These are phyloP conservation scores for Clohesyomyces aquaticus DNA, from an alignment of 495 filamentous ascomycete species.

Conservation along the genomic window DNA sequence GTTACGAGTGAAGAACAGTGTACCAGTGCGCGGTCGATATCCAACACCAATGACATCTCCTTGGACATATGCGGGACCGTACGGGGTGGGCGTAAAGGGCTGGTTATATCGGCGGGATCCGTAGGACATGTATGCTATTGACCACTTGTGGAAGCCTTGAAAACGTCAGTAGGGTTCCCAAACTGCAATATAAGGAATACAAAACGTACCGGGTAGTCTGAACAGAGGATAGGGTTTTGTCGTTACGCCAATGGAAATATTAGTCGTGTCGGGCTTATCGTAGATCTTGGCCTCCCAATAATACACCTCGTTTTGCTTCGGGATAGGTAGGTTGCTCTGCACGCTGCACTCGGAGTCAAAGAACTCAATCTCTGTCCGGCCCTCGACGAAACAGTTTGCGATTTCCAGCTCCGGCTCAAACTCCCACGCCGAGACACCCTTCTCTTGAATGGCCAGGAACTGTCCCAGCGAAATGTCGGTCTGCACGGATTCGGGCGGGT, in stretches of 20 bases:
- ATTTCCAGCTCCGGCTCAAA: conserved; percentile 98
- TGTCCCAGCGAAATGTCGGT: conserved; percentile 98
- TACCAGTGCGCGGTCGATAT: conserved; percentile 91
- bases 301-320: conserved; percentile 98
- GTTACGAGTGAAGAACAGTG: conserved; percentile 97
- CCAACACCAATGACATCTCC: conserved; percentile 96
- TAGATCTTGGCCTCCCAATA: conserved; percentile 99
- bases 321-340: conserved; percentile 92
- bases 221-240: conserved; percentile 98
- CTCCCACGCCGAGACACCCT: conserved; percentile 98
- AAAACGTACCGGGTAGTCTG: conserved; percentile 75
- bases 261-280: conserved; percentile 87
- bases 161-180: conserved; percentile 9
- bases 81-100: conserved; percentile 75
- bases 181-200: neutral
- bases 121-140: conserved; percentile 84
- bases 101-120: conserved; percentile 89
- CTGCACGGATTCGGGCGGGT: conserved; percentile 91
- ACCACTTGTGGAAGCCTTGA: conserved; percentile 78
- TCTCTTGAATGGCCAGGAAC: conserved; percentile 97
- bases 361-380: conserved; percentile 94
- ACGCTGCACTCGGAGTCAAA: conserved; percentile 97
- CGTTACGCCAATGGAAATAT: conserved; percentile 86
- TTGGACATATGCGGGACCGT: conserved; percentile 82
- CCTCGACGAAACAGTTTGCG: conserved; percentile 98